Conservation (phyloP, 805 yeast genomes). For the Alloascoidea hylecoeti region DNA sequence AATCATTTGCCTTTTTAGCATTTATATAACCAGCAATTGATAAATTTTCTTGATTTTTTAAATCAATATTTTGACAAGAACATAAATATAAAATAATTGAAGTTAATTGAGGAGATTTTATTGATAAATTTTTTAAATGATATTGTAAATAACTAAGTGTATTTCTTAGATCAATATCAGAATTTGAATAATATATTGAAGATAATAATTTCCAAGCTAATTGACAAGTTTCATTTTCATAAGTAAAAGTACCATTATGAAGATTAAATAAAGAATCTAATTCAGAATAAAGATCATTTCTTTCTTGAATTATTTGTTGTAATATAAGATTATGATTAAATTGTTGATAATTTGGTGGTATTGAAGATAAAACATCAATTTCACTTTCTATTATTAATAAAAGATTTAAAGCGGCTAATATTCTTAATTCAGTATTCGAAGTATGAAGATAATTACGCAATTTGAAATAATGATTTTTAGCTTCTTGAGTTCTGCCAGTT, state of each 20-base stretch:
- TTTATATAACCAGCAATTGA: constrained; percentile 2
- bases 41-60: background rate
- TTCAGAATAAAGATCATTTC: constrained; percentile 1
- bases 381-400: constrained; percentile 1
- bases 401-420: background rate
- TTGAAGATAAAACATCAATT: background rate
- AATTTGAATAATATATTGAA: background rate
- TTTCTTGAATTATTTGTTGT: background rate
- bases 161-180: background rate
- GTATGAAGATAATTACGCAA: background rate
- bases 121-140: constrained; percentile 1
- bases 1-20: constrained; percentile 2
- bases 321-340: background rate
- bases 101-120: constrained; percentile 1
- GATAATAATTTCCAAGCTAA: background rate
- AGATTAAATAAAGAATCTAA: background rate
- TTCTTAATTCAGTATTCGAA: background rate
- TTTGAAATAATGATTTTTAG: background rate
- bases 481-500: background rate
- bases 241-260: background rate
- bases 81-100: constrained; percentile 2
- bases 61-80: background rate
- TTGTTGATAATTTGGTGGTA: too few species aligned
- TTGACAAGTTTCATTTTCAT: background rate
- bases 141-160: background rate